Evolutionary conservation across 345 rosid genomes (phyloP).

Genomic region (Gossypium mustelinum): DNA sequence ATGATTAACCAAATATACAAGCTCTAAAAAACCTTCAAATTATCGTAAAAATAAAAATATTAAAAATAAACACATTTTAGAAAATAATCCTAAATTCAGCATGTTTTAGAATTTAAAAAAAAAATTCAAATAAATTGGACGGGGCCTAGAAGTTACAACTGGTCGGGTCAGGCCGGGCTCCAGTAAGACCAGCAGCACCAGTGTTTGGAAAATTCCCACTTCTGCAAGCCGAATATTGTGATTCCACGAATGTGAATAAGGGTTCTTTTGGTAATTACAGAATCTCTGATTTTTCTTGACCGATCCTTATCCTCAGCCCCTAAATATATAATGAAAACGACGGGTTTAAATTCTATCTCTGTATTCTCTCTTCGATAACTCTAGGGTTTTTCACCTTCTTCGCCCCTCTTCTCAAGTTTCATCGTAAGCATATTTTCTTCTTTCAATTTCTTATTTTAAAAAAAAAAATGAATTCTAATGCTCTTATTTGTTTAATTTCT

Average conservation of each 20-base stretch:
- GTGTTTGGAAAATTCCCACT: not conserved
- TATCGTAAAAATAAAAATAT: no score
- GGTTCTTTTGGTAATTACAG: not conserved
- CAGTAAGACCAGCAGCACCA: no score
- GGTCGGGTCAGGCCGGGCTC: not conserved
- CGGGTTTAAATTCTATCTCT: not conserved
- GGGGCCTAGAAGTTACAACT: not conserved
- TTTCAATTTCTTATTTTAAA: not conserved
- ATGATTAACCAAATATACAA: no score
- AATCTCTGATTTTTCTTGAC: not conserved
- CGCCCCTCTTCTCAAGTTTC: not conserved
- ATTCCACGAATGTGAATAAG: not conserved
- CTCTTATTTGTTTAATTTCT: not conserved
- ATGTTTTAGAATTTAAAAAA: no score
- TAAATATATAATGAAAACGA: not conserved
- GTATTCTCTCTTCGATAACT: not conserved
- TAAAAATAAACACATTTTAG: no score
- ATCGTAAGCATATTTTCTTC: not conserved
- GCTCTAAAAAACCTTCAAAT: no score
- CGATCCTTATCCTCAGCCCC: not conserved
- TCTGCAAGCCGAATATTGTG: not conserved
- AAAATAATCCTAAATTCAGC: no score
- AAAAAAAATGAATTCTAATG: not conserved
- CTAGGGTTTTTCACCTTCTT: conserved; percentile 12
- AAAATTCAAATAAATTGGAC: not conserved